Evolutionary conservation across 179 eudicot genomes (phyloP).

Genomic region (Sideroxylon spinosum): DNA sequence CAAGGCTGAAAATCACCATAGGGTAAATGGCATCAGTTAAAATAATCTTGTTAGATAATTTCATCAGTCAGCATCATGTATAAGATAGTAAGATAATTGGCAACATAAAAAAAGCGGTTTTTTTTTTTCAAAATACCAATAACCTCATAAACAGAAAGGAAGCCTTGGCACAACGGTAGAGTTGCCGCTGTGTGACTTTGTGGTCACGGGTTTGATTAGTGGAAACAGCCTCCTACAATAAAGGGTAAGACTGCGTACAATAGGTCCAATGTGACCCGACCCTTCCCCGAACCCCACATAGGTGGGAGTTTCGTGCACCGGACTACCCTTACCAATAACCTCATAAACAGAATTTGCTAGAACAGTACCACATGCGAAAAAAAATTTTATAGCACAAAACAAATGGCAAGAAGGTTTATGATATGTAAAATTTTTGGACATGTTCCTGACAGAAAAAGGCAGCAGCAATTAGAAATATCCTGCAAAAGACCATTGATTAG

Average conservation of each 20-base stretch:
- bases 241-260: no score
- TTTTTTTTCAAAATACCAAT: background rate
- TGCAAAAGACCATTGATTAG: background rate
- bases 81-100: conserved; percentile 1
- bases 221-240: no score
- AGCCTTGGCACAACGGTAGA: no score
- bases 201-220: no score
- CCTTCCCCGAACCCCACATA: no score
- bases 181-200: no score
- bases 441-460: background rate
- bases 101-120: background rate
- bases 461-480: background rate
- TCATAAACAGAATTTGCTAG: background rate
- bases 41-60: background rate
- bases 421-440: background rate
- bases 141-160: background rate
- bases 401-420: background rate
- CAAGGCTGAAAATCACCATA: conserved; percentile 55
- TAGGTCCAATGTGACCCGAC: no score
- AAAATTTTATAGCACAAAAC: background rate
- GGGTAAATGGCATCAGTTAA: background rate
- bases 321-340: background rate
- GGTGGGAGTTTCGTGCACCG: no score
- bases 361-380: background rate
- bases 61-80: background rate